Conservation (phyloP, 108 stramenopile species). For the Schizochytrium sp. region DNA sequence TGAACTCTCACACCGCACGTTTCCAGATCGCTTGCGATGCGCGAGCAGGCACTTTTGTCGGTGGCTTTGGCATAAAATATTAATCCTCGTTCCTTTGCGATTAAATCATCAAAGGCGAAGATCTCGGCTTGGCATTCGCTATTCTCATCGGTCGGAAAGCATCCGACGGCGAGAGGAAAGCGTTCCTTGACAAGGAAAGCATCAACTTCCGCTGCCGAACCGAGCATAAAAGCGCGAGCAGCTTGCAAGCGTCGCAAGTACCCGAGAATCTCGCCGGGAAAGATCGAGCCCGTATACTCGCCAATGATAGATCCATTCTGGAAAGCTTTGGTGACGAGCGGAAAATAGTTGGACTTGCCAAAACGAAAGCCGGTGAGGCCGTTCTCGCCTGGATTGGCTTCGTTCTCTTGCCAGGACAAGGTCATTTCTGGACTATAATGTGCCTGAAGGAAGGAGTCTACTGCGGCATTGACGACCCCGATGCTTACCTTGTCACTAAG, state of each 20-base stretch:
- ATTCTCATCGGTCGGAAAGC: background rate
- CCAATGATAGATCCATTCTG: background rate
- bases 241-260: background rate
- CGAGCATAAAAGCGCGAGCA: background rate
- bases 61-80: background rate
- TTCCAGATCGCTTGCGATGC: background rate
- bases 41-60: background rate
- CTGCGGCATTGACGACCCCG: background rate
- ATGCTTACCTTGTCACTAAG: background rate
- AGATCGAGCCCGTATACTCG: background rate
- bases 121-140: background rate
- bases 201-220: background rate
- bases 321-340: background rate
- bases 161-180: background rate
- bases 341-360: background rate
- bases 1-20: background rate
- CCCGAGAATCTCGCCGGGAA: background rate
- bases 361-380: background rate
- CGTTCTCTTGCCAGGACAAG: background rate
- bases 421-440: background rate
- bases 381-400: background rate
- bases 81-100: background rate
- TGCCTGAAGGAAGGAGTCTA: background rate
- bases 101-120: background rate
- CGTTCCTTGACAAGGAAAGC: background rate